These are phyloP conservation scores for Kwoniella sp. DNA, from an alignment of 768 basidiomycete genomes.

Conservation along the genomic window DNA sequence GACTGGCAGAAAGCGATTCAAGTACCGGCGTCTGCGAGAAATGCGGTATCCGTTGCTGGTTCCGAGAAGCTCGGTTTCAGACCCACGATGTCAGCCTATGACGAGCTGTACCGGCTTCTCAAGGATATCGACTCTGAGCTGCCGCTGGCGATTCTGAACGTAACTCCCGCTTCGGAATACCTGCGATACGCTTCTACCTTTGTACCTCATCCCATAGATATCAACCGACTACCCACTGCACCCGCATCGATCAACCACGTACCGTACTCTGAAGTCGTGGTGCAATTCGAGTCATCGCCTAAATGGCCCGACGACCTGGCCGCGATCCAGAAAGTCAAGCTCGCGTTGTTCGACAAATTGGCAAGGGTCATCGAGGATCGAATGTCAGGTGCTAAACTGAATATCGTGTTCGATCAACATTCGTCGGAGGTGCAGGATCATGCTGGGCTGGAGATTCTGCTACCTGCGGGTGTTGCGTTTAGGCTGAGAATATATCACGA, in stretches of 20 bases:
- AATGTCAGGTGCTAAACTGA: slow-evolving; percentile 62
- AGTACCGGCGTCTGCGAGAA: slow-evolving; percentile 53
- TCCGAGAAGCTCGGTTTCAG: slow-evolving; percentile 57
- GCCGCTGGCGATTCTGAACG: slow-evolving; percentile 74
- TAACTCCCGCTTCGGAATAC: slow-evolving; percentile 71
- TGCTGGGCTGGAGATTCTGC: slow-evolving; percentile 73
- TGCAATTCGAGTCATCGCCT: slow-evolving; percentile 90
- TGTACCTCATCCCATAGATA: slow-evolving; percentile 72
- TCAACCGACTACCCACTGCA: slow-evolving; percentile 58
- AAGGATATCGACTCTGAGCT: slow-evolving; percentile 71
- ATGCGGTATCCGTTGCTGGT: slow-evolving; percentile 51
- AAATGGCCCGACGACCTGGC: slow-evolving; percentile 93
- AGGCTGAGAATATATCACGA: slow-evolving; percentile 81
- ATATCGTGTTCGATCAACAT: slow-evolving; percentile 64
- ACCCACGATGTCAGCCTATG: slow-evolving; percentile 74
- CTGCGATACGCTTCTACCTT: slow-evolving; percentile 82
- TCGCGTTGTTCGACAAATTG: slow-evolving; percentile 85
- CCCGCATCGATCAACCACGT: slow-evolving; percentile 66
- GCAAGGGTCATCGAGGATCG: slow-evolving; percentile 67
- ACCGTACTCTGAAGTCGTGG: slow-evolving; percentile 70
- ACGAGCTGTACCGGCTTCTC: slow-evolving; percentile 71
- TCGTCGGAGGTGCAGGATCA: slow-evolving; percentile 69
- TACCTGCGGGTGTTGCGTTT: slow-evolving; percentile 85
- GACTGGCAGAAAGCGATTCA: slow-evolving; percentile 46
- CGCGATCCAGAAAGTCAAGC: slow-evolving; percentile 90